These are phyloP conservation scores for Cotoneaster glaucophyllus DNA, from an alignment of 306 rosid species.

Conservation along the genomic window DNA sequence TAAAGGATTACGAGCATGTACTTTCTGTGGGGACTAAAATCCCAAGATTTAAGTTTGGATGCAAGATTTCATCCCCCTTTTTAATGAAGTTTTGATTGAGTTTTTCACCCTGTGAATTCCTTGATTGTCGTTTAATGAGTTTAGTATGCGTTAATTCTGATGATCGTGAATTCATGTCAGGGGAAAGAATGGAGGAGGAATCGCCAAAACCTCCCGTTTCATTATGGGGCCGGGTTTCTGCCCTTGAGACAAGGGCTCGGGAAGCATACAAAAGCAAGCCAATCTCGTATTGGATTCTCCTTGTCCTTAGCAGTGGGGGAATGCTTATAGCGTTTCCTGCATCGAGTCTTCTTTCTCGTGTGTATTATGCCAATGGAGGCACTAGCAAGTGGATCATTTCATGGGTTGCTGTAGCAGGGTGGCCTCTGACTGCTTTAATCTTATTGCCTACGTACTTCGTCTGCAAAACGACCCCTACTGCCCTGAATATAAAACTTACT, in stretches of 20 bases:
- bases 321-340: conserved; percentile 96
- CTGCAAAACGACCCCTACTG: conserved; percentile 49
- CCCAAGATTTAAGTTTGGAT: background rate
- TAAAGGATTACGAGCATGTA: background rate
- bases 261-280: conserved; percentile 63
- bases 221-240: conserved; percentile 34
- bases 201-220: conserved; percentile 30
- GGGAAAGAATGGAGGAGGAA: conserved; percentile 43
- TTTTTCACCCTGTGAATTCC: background rate
- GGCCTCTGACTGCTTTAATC: conserved; percentile 74
- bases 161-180: background rate
- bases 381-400: conserved; percentile 93
- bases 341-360: conserved; percentile 76
- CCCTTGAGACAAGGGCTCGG: conserved; percentile 12
- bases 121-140: background rate
- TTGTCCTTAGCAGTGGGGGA: conserved; percentile 53
- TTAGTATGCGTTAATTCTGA: background rate
- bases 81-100: background rate
- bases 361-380: conserved; percentile 72
- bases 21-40: background rate
- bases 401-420: conserved; percentile 89
- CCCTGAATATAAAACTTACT: conserved; percentile 41
- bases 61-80: too few relatives aligned
- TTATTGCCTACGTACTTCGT: conserved; percentile 55
- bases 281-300: conserved; percentile 68